Percentiles rank a stretch among this genome's conserved stretches.
Conservation (phyloP, 1,284 basidiomycete species). For the Microbotryum silenes-acaulis region DNA sequence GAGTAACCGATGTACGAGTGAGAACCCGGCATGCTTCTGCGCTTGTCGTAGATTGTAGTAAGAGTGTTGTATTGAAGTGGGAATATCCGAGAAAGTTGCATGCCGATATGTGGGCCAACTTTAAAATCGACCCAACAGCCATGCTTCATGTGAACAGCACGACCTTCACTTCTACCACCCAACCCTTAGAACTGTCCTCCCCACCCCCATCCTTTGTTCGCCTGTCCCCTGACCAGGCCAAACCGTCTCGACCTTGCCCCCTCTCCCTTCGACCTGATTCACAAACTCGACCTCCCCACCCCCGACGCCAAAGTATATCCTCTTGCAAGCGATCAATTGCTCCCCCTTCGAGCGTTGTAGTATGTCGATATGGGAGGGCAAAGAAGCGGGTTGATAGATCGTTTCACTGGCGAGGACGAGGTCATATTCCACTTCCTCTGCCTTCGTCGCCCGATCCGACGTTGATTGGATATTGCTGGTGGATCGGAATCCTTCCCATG, state of each 20-base stretch:
- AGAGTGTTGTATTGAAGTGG: no score
- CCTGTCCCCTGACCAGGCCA: constrained; percentile 49
- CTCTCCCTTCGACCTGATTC: constrained; percentile 45
- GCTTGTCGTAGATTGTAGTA: no score
- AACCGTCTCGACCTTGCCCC: constrained; percentile 40
- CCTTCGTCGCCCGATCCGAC: constrained; percentile 46
- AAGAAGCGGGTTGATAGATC: neutral
- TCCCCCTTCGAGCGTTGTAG: neutral
- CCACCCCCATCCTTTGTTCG: constrained; percentile 50
- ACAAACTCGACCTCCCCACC: constrained; percentile 75
- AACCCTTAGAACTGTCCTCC: constrained; percentile 33
- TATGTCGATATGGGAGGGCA: no score
- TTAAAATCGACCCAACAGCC: no score
- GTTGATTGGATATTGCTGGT: constrained; percentile 42
- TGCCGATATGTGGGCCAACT: no score
- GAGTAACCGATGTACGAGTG: no score
- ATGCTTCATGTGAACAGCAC: no score
- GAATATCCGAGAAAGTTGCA: no score
- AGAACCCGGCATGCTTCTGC: no score
- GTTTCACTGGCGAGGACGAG: constrained; percentile 72
- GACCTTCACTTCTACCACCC: constrained; percentile 3
- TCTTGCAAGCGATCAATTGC: constrained; percentile 69
- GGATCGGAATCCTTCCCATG: constrained; percentile 51
- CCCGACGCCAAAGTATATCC: constrained; percentile 93
- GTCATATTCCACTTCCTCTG: constrained; percentile 48